These are phyloP conservation scores for Paracamarosporium sp. DNA, from an alignment of 2,329 filamentous ascomycete genomes.

Conservation along the genomic window DNA sequence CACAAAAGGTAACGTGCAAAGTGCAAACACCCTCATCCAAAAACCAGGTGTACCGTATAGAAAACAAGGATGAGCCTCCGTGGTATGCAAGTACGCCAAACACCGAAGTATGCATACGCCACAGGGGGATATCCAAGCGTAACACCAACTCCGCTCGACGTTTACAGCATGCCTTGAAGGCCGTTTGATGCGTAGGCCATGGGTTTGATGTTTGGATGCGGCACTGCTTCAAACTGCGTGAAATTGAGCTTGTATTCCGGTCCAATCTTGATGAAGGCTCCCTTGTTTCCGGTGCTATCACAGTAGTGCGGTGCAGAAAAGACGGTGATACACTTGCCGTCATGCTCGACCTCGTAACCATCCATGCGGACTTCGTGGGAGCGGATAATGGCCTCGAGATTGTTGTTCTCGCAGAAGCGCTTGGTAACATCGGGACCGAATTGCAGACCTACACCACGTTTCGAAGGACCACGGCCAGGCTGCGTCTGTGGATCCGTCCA, in stretches of 20 bases:
- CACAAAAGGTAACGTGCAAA: not conserved
- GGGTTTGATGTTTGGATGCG: slow-evolving; percentile 92
- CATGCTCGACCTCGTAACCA: slow-evolving; percentile 98
- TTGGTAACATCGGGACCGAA: slow-evolving; percentile 97
- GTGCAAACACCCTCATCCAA: not conserved
- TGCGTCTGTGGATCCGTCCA: slow-evolving; percentile 95
- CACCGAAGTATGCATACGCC: slow-evolving; percentile 45
- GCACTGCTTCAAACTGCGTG: slow-evolving; percentile 94
- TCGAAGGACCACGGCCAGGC: slow-evolving; percentile 89
- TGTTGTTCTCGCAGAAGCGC: slow-evolving; percentile 95
- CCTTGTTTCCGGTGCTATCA: slow-evolving; percentile 97
- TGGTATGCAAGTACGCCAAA: slow-evolving; percentile 43
- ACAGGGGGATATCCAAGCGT: slow-evolving; percentile 21
- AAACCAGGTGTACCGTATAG: not conserved
- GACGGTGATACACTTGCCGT: slow-evolving; percentile 96
- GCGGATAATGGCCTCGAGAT: slow-evolving; percentile 91
- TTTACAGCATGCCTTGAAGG: slow-evolving; percentile 75
- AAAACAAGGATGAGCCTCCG: slow-evolving; percentile 4
- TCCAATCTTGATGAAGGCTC: slow-evolving; percentile 96
- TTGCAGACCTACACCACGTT: slow-evolving; percentile 94
- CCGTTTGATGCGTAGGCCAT: slow-evolving; percentile 91
- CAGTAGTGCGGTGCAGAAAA: slow-evolving; percentile 98
- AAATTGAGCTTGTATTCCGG: slow-evolving; percentile 90
- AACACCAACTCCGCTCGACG: not conserved
- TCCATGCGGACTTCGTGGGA: slow-evolving; percentile 99